Evolutionary conservation across 2,329 filamentous ascomycete genomes (phyloP).

Genomic region (Pestalotiopsis sp.): DNA sequence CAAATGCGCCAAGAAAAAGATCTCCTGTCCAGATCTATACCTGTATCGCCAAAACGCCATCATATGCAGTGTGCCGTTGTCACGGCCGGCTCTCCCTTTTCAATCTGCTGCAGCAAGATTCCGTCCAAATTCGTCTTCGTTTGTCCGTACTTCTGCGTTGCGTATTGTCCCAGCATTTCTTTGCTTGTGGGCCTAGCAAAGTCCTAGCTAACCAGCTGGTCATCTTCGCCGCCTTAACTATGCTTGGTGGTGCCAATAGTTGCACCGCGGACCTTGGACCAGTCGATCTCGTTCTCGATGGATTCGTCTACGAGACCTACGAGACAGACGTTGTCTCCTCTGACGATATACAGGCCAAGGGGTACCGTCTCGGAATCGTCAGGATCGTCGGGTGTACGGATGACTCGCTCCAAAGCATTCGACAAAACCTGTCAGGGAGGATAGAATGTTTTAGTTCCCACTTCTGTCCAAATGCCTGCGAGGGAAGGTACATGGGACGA

Average conservation of each 20-base stretch:
- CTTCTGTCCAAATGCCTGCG: not conserved
- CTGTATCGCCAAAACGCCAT: conserved; percentile 10
- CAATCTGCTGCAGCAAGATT: not conserved
- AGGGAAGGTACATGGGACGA: not conserved
- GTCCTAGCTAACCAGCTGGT: not conserved
- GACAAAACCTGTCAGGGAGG: conserved; percentile 66
- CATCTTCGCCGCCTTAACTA: conserved; percentile 30
- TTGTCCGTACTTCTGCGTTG: not conserved
- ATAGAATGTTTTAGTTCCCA: not conserved
- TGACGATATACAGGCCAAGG: conserved; percentile 87
- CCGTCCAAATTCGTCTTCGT: not conserved
- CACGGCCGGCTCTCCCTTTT: not conserved
- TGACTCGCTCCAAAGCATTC: conserved; percentile 85
- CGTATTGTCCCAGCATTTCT: not conserved
- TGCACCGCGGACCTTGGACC: conserved; percentile 84
- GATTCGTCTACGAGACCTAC: conserved; percentile 89
- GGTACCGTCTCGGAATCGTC: conserved; percentile 80
- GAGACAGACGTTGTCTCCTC: conserved; percentile 92
- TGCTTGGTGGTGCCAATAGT: conserved; percentile 88
- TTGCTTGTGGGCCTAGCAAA: not conserved
- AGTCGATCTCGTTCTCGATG: conserved; percentile 88
- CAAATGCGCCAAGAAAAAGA: conserved; percentile 16
- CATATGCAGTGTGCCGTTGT: conserved; percentile 16
- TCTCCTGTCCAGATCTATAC: not conserved
- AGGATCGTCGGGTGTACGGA: conserved; percentile 80